Conservation (phyloP, 202 grass and related monocot genomes). For the Carex arenaria region DNA sequence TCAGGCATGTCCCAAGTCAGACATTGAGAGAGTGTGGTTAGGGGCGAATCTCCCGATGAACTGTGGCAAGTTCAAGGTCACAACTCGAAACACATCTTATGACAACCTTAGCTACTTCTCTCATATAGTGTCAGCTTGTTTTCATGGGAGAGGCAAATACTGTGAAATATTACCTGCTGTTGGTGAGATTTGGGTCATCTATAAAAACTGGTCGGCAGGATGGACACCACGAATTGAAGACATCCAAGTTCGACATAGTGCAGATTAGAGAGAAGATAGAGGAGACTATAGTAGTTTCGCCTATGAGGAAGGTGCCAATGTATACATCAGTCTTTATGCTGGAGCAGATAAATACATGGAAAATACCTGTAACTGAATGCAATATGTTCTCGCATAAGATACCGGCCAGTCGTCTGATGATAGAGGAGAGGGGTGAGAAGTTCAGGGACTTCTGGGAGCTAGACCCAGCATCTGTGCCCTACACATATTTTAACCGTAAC, state of each 20-base stretch:
- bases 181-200: slow-evolving; percentile 76
- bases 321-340: slow-evolving; percentile 61
- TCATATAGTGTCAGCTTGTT: slow-evolving; percentile 42
- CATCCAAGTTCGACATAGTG: slow-evolving; percentile 51
- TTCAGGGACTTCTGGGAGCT: slow-evolving; percentile 68
- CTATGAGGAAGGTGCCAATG: slow-evolving; percentile 47
- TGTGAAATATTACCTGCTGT: slow-evolving; percentile 45
- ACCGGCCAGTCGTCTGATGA: slow-evolving; percentile 45
- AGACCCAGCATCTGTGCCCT: slow-evolving; percentile 74
- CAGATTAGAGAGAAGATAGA: slow-evolving; percentile 54
- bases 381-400: slow-evolving; percentile 71
- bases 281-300: slow-evolving; percentile 26
- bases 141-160: slow-evolving; percentile 18
- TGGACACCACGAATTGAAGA: slow-evolving; percentile 53
- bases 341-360: slow-evolving; percentile 28
- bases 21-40: slow-evolving; percentile 43
- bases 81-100: slow-evolving; percentile 24
- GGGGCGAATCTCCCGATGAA: slow-evolving; percentile 42
- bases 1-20: slow-evolving; percentile 31
- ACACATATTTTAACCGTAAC: slow-evolving; percentile 33
- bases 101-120: slow-evolving; percentile 46
- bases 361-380: slow-evolving; percentile 25
- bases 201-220: slow-evolving; percentile 52
- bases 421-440: slow-evolving; percentile 43
- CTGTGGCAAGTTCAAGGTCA: slow-evolving; percentile 69